Base-by-base conservation (phyloP, 1,284 basidiomycete genomes). In the Ustilago trichophora region DNA sequence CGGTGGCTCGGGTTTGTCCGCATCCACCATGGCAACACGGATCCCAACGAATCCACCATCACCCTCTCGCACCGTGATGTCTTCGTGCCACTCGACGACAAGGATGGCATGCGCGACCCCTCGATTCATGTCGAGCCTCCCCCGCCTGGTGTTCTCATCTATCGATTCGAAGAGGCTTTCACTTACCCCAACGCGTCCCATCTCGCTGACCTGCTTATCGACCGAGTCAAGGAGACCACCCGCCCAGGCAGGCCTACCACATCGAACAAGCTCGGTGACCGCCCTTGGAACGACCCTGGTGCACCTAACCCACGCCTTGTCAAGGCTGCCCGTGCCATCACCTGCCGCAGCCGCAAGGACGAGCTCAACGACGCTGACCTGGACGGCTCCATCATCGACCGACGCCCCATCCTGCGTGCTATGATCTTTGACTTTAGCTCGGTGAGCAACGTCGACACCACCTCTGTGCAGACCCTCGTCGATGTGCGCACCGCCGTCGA, bases 241-340 rank as follows among this genome's bases (percentile, higher is more conserved):
- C 86, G 88, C n/a, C 87, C 93, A 32, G 92, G 92, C 18, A 48
- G 34, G 24, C 48, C 57, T 4, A 7, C 56, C 12, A 15, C 37
- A 1, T 22, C 36, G 21, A 45, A 36, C 31, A 50, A 48, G 11
- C 38, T 48, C 3, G 77, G 77, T 25, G 93, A 98, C 79, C 87
- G 95, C 40, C 88, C 92, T 3, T 98, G 95, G 95, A 98, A 98
- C 81, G 93, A 96, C 77, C 90, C 92, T n/a, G 80, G 78, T 18
- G 75, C 82, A 21, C 62, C 76, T 33, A 78, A 80, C 56, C 73
- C 72, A 12, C 10, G 10, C 22, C 35, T 78, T 15, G 41, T 58
- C 58, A 70, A 72, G 50, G 50, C 51, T 5, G 51, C 45, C 38
- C 73, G 75, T 25, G 41, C 62, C 9, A 15, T 67, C 26, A 67